Evolutionary conservation across 768 basidiomycete genomes (phyloP).

Genomic region (Podaxis sp.): DNA sequence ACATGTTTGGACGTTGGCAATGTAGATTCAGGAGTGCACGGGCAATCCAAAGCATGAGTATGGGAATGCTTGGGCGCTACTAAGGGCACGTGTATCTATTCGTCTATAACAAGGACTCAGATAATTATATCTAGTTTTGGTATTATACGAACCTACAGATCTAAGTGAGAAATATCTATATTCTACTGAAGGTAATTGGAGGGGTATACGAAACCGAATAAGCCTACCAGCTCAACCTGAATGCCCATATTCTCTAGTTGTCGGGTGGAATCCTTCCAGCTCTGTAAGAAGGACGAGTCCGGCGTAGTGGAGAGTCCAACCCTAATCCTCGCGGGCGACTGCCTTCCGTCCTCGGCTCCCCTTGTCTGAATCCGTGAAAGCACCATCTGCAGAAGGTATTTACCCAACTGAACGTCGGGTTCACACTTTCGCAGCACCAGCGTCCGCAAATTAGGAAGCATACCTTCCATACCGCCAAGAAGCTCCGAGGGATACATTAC

Average conservation of each 20-base stretch:
- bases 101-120: neutral
- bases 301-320: neutral
- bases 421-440: neutral
- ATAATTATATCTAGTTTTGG: neutral
- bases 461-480: neutral
- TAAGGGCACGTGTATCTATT: too few relatives aligned
- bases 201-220: neutral
- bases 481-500: slow-evolving; percentile 9
- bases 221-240: neutral
- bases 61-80: too few relatives aligned
- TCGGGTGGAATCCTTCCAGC: neutral
- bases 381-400: neutral
- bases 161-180: neutral
- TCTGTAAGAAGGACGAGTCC: neutral
- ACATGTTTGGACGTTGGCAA: neutral
- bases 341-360: neutral
- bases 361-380: neutral
- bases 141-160: too few relatives aligned
- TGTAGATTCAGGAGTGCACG: neutral
- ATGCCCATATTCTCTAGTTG: neutral
- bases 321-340: neutral
- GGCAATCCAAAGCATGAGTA: neutral
- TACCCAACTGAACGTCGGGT: neutral
- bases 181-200: neutral
- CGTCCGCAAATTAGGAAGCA: neutral